Conservation (phyloP, 495 filamentous ascomycete genomes). For the Talaromyces ruber region DNA sequence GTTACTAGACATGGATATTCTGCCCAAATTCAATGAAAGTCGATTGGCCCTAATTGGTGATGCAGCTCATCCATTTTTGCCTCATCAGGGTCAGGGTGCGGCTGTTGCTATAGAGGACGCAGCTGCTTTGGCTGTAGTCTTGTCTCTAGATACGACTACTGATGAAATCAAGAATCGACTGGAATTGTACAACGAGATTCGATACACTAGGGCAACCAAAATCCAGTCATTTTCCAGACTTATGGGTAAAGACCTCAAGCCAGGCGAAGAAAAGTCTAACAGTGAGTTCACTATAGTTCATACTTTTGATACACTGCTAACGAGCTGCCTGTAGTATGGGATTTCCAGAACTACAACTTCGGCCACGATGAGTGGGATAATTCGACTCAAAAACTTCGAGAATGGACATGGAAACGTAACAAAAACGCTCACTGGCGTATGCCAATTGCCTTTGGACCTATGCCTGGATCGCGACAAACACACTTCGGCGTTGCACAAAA, state of each 20-base stretch:
- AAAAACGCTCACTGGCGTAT: slow-evolving; percentile 38
- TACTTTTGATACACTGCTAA: not conserved
- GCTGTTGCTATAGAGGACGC: slow-evolving; percentile 55
- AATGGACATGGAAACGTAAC: slow-evolving; percentile 33
- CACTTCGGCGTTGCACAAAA: slow-evolving; percentile 15
- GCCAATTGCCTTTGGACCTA: slow-evolving; percentile 49
- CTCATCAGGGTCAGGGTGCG: slow-evolving; percentile 46
- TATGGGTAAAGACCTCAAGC: slow-evolving; percentile 30
- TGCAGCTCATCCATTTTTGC: slow-evolving; percentile 54
- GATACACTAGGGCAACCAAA: slow-evolving; percentile 42
- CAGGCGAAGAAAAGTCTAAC: slow-evolving; percentile 11
- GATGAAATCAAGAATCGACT: slow-evolving; percentile 38
- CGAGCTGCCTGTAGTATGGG: slow-evolving; percentile 23
- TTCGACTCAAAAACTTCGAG: slow-evolving; percentile 38
- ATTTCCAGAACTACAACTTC: slow-evolving; percentile 47
- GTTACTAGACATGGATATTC: slow-evolving; percentile 46
- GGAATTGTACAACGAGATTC: slow-evolving; percentile 43
- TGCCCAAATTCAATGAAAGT: slow-evolving; percentile 44
- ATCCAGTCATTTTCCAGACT: slow-evolving; percentile 48
- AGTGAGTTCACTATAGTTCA: not conserved
- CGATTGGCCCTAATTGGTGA: slow-evolving; percentile 49
- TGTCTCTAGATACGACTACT: slow-evolving; percentile 30
- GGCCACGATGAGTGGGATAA: slow-evolving; percentile 52
- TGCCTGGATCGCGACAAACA: slow-evolving; percentile 44
- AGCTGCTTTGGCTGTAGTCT: slow-evolving; percentile 41